These are phyloP conservation scores for Cyclotella baltica DNA, from an alignment of 108 stramenopile genomes.

Conservation along the genomic window DNA sequence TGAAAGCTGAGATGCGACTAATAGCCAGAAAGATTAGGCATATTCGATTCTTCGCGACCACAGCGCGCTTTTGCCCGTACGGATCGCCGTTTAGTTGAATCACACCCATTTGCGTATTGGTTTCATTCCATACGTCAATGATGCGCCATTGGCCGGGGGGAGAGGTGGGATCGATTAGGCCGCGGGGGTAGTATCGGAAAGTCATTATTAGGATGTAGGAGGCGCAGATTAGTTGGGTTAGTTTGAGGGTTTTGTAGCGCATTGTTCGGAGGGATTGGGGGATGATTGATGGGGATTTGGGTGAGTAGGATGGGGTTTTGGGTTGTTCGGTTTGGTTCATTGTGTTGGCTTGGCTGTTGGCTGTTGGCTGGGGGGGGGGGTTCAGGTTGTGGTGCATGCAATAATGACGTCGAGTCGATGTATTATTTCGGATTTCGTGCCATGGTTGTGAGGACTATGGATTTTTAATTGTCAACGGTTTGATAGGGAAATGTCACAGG, in stretches of 20 bases:
- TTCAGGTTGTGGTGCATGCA: no score
- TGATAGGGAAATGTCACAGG: no score
- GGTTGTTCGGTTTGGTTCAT: no score
- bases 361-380: no score
- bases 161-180: conserved; percentile 32
- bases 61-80: conserved; percentile 37
- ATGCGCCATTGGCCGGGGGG: conserved; percentile 30
- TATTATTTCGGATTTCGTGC: no score
- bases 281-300: no score
- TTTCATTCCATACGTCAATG: conserved; percentile 34
- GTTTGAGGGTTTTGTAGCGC: conserved; percentile 43
- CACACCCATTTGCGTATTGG: conserved; percentile 45
- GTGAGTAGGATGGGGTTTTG: no score
- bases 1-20: conserved; percentile 54
- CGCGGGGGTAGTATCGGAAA: conserved; percentile 37
- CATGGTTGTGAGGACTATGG: no score
- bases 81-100: conserved; percentile 46
- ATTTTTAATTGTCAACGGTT: no score
- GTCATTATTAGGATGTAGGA: conserved; percentile 45
- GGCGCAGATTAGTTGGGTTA: conserved; percentile 36
- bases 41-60: conserved; percentile 41
- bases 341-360: no score
- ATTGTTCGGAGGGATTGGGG: no score
- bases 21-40: conserved; percentile 48
- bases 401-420: no score